Base-by-base conservation (phyloP, 352 stramenopile genomes). In the Plasmopara muralis region DNA sequence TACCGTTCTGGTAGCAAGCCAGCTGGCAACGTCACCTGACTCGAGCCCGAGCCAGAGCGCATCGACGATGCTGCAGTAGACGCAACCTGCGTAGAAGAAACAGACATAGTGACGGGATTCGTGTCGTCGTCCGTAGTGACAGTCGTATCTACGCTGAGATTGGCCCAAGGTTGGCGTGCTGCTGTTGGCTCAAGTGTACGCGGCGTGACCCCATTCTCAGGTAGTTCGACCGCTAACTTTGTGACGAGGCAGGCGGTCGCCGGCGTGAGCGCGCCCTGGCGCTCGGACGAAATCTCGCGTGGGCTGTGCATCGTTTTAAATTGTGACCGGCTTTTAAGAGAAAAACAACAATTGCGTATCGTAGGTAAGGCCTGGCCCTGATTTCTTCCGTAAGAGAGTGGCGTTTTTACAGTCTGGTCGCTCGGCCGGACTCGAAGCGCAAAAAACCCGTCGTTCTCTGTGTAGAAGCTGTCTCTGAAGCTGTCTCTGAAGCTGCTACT, bases 1-100 rank as follows among this genome's bases (percentile, higher is more conserved):
- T 90, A 93, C 1, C 79, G 74, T 45, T 90, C 82, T 0, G 79
- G 79, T 2, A 89, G 72, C 9, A 84, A 59, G 4, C 79, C 79
- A 0, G 75, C 71, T 31, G 77, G 72, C 10, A 75, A 58, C 18
- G 70, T 35, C 35, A 66, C 54, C 43, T 76, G 70, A 50, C 56
- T 70, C 9, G 57, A 66, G 20, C 61, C 61, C 25, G 56, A 67
- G n/a, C 77, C 77, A 0, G 77, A 73, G 35, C 74, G 77, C 72
- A 86, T 67, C 6, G 70, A 59, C 9, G 60, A 64, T 29, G 65
- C 58, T 4, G 58, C 56, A 52, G 45, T 49, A n/a, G 59, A 46
- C 39, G 70, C 28, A n/a, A 42, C 18, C 46, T 70, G 38, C 37
- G 49, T 44, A 47, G 43, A 46, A 7, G 52, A 38, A 30, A 39